A percentile compares a stretch with the other conserved stretches of the same genome.
Evolutionary conservation across 2,329 filamentous ascomycete genomes (phyloP).

Genomic region (Colletotrichum gigasporum): DNA sequence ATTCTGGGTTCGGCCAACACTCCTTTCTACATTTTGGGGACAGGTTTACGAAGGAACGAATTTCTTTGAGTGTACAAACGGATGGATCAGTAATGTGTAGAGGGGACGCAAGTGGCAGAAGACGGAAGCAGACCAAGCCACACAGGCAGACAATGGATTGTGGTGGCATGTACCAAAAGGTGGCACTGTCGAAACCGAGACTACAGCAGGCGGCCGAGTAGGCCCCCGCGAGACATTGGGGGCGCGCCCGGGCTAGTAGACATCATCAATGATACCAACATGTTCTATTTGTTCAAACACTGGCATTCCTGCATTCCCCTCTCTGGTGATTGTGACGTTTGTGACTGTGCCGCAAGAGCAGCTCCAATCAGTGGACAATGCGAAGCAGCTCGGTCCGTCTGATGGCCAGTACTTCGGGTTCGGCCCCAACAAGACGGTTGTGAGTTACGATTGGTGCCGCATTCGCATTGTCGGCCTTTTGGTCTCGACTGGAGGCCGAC

Average conservation of each 20-base stretch:
- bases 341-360: not conserved
- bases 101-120: not conserved
- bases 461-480: not conserved
- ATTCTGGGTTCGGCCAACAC: constrained; percentile 16
- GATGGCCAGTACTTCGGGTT: not conserved
- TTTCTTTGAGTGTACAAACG: constrained; percentile 25
- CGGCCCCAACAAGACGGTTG: not conserved
- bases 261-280: constrained; percentile 28
- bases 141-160: constrained; percentile 8
- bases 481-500: no score
- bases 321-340: no score
- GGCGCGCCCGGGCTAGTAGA: constrained; percentile 17
- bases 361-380: not conserved
- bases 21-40: not conserved
- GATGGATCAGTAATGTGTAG: constrained; percentile 27
- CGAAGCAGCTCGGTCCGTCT: not conserved
- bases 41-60: constrained; percentile 22
- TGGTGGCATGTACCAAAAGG: constrained; percentile 26
- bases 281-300: constrained; percentile 14
- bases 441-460: not conserved
- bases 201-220: constrained; percentile 3
- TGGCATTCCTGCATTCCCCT: not conserved
- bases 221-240: constrained; percentile 11
- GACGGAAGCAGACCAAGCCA: not conserved
- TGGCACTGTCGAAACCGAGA: constrained; percentile 12